Conservation (phyloP, 305 asterid genomes). For the Rubia balearica region DNA sequence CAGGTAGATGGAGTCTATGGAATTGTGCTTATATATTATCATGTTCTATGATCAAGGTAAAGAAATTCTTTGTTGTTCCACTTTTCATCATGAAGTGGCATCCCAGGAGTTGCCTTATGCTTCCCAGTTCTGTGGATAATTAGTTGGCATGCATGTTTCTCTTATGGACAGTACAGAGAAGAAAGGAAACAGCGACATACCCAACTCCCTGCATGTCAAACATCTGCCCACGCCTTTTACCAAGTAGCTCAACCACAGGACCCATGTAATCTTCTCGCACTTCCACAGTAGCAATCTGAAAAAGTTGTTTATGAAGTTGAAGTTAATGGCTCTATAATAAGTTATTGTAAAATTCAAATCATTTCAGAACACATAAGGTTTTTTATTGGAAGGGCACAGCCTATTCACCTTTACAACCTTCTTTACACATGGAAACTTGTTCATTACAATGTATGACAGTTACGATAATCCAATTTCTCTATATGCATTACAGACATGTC, state of each 20-base stretch:
- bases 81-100: not conserved
- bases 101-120: not conserved
- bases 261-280: conserved; percentile 95
- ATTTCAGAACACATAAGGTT: not conserved
- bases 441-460: not conserved
- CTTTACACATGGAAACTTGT: not conserved
- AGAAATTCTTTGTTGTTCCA: not conserved
- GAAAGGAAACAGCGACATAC: conserved; percentile 31
- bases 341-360: not conserved
- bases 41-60: not conserved
- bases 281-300: conserved; percentile 88
- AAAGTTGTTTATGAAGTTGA: conserved; percentile 16
- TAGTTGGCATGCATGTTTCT: not conserved
- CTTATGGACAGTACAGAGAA: not conserved
- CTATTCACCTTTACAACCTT: not conserved
- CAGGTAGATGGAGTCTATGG: not conserved
- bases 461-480: not conserved
- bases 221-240: conserved; percentile 96
- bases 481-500: not conserved
- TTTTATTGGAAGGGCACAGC: not conserved
- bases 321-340: conserved; percentile 1
- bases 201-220: conserved; percentile 89
- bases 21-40: not conserved
- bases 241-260: conserved; percentile 91
- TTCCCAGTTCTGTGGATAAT: not conserved